phyloP scores from a whole-genome alignment of 2,329 filamentous ascomycete species.

The Lachnellula subtilissima region DNA sequence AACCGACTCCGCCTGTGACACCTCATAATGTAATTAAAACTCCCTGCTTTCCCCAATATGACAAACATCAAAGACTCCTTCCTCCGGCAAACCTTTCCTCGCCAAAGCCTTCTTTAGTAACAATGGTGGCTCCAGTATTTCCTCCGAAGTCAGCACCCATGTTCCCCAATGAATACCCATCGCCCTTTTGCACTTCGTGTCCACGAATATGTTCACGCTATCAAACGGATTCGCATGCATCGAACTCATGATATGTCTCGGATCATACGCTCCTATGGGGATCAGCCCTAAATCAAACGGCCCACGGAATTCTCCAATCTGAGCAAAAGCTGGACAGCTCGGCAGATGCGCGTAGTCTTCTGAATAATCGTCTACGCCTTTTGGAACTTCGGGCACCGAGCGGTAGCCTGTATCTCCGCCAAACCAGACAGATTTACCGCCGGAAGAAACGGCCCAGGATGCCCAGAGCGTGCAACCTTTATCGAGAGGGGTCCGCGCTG shows the following conservation, averaged over 20 bases:
- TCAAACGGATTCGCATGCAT: slow-evolving; percentile 87
- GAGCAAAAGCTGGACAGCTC: slow-evolving; percentile 74
- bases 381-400: slow-evolving; percentile 60
- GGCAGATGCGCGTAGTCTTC: slow-evolving; percentile 63
- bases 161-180: slow-evolving; percentile 92
- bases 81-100: slow-evolving; percentile 61
- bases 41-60: slow-evolving; percentile 79
- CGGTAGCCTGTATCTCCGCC: slow-evolving; percentile 90
- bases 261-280: slow-evolving; percentile 85
- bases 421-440: slow-evolving; percentile 78
- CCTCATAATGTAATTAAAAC: slow-evolving; percentile 44
- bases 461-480: slow-evolving; percentile 77
- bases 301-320: slow-evolving; percentile 75
- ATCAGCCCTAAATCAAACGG: slow-evolving; percentile 90
- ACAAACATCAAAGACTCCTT: slow-evolving; percentile 74
- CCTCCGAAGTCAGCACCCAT: slow-evolving; percentile 73
- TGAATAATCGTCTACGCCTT: slow-evolving; percentile 65
- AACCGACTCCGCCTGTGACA: no score
- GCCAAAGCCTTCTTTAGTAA: slow-evolving; percentile 67
- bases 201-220: slow-evolving; percentile 81
- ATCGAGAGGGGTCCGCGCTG: slow-evolving; percentile 60
- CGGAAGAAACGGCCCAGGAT: slow-evolving; percentile 75
- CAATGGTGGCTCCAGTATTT: slow-evolving; percentile 75
- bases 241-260: slow-evolving; percentile 65
- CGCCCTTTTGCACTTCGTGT: slow-evolving; percentile 72